A percentile compares a stretch with the other conserved stretches of the same genome.
Conservation (phyloP, 208 protist genomes). For the Wallacemonas rigidus region DNA sequence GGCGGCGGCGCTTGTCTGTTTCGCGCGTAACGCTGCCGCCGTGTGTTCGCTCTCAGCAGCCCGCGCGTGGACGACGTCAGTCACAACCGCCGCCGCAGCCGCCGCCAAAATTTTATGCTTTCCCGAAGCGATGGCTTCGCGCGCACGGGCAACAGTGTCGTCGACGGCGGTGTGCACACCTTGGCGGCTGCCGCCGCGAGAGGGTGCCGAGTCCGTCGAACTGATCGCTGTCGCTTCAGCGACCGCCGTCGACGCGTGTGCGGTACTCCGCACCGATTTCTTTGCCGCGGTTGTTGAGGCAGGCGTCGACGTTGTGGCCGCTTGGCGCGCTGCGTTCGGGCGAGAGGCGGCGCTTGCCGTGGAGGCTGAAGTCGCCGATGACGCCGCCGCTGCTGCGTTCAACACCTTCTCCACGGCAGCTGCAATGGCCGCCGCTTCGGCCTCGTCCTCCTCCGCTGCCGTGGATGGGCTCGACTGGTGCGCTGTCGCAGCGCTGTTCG, state of each 20-base stretch:
- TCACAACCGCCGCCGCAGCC: conserved; percentile 12
- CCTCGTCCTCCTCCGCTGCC: background rate
- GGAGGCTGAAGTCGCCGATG: background rate
- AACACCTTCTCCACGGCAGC: conserved; percentile 2
- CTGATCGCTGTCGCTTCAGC: too few relatives aligned
- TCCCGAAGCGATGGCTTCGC: background rate
- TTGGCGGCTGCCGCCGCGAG: too few relatives aligned
- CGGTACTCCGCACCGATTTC: too few relatives aligned
- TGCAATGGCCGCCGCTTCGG: conserved; percentile 16
- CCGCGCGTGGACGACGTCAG: conserved; percentile 5
- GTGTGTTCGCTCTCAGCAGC: background rate
- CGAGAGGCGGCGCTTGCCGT: background rate
- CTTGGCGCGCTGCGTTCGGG: background rate
- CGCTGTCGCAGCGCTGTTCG: background rate
- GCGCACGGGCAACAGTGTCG: conserved; percentile 2
- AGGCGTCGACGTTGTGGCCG: too few relatives aligned
- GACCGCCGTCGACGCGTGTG: too few relatives aligned
- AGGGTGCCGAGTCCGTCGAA: too few relatives aligned
- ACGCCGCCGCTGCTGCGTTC: conserved; percentile 12
- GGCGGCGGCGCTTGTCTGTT: background rate
- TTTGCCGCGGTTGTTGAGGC: too few relatives aligned
- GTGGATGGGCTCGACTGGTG: background rate
- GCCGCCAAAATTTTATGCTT: conserved; percentile 14
- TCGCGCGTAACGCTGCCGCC: background rate
- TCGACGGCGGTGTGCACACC: background rate